phyloP scores from a whole-genome alignment of 2,329 filamentous ascomycete species.

The Daldinia sp. region DNA sequence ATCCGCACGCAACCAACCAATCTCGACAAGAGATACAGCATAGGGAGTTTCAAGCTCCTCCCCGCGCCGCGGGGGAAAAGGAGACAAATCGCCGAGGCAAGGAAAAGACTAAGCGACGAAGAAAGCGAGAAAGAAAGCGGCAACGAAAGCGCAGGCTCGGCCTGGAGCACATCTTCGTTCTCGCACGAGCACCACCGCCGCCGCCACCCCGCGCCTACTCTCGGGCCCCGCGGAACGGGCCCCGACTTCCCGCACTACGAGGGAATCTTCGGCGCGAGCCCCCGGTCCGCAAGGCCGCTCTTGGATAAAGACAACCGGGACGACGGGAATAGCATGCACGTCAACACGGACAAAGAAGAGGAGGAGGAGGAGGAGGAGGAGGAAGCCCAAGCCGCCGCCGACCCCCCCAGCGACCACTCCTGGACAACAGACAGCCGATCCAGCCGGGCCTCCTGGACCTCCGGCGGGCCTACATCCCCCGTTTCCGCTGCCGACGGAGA shows the following conservation, averaged over 20 bases:
- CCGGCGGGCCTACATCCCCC: neutral
- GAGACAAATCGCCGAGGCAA: neutral
- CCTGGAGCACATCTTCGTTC: neutral
- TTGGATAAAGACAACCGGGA: too few relatives aligned
- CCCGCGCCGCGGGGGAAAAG: constrained; percentile 28
- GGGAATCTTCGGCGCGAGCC: neutral
- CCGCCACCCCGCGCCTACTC: too few relatives aligned
- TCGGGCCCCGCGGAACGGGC: neutral
- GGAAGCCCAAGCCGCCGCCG: neutral
- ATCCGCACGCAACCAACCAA: neutral
- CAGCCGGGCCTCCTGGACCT: neutral
- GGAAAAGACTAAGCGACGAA: neutral
- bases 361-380: neutral
- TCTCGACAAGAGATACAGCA: neutral
- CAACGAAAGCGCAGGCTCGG: neutral
- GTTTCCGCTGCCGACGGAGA: neutral
- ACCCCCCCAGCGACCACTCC: neutral
- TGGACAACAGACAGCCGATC: constrained; percentile 13
- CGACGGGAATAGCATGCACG: neutral
- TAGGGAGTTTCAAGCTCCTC: constrained; percentile 35
- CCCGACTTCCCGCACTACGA: neutral
- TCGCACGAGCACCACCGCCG: neutral
- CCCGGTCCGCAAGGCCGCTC: neutral
- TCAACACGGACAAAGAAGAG: neutral
- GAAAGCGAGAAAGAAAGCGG: neutral